Evolutionary conservation across 2,329 filamentous ascomycete genomes (phyloP).

Genomic region (Ophiostoma sp.): DNA sequence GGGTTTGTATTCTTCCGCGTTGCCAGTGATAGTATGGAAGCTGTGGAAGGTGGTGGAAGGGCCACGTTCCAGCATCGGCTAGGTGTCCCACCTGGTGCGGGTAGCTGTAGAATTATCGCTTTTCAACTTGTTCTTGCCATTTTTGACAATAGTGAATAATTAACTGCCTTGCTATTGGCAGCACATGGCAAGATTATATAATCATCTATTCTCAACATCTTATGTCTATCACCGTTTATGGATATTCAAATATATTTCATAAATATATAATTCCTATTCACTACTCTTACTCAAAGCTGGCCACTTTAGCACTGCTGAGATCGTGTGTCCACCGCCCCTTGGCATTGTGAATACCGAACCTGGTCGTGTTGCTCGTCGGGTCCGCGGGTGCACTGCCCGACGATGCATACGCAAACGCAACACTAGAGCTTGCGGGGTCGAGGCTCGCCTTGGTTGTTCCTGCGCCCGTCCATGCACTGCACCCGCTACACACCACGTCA

Average conservation of each 20-base stretch:
- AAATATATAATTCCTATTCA: background rate
- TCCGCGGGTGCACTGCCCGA: background rate
- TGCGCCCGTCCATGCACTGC: too few species aligned
- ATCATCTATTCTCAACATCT: background rate
- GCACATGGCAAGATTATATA: background rate
- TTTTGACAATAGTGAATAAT: background rate
- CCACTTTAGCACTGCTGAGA: background rate
- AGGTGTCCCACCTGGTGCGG: slow-evolving; percentile 1
- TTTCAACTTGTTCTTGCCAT: background rate
- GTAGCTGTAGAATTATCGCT: slow-evolving; percentile 4
- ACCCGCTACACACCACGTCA: too few species aligned
- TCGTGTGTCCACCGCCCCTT: background rate
- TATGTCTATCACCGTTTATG: background rate
- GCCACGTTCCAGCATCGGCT: slow-evolving; percentile 24
- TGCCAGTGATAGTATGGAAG: background rate
- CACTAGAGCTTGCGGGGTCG: too few species aligned
- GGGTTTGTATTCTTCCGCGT: slow-evolving; percentile 18
- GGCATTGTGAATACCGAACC: background rate
- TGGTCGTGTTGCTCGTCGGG: background rate
- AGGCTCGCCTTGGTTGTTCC: too few species aligned
- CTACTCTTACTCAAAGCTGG: background rate
- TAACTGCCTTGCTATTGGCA: slow-evolving; percentile 2
- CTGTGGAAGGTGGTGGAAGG: slow-evolving; percentile 22
- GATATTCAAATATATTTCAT: background rate
- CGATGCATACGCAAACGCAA: too few species aligned